These are phyloP conservation scores for Gossypium ekmanianum DNA, from an alignment of 345 rosid genomes.

Conservation along the genomic window DNA sequence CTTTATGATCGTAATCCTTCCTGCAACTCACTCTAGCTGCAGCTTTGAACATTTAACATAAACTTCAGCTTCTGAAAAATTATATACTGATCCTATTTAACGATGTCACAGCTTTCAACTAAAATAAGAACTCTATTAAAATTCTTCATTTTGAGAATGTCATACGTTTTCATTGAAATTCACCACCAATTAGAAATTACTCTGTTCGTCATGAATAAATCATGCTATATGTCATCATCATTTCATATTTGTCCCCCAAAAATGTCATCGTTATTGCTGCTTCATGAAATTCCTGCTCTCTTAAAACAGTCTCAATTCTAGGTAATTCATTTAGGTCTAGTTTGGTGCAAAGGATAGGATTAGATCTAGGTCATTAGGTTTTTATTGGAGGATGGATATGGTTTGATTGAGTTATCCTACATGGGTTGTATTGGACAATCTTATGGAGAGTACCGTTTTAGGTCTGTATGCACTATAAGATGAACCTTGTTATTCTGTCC, in stretches of 20 bases:
- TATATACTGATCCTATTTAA: background rate
- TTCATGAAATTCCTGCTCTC: background rate
- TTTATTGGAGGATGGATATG: background rate
- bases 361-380: background rate
- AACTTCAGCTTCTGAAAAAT: background rate
- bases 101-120: background rate
- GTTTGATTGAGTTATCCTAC: background rate
- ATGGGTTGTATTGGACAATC: background rate
- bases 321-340: background rate
- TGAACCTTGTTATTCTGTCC: background rate
- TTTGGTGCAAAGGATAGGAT: background rate
- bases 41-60: background rate
- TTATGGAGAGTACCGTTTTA: background rate
- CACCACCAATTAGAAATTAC: no score
- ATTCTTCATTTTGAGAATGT: background rate
- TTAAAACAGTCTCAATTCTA: background rate
- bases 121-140: background rate
- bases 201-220: background rate
- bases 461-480: background rate
- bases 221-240: background rate
- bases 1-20: background rate
- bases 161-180: no score
- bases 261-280: background rate
- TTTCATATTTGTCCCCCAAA: background rate
- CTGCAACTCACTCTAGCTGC: background rate